Conservation (phyloP, 352 stramenopile species). For the Phytophthora nicotianae region DNA sequence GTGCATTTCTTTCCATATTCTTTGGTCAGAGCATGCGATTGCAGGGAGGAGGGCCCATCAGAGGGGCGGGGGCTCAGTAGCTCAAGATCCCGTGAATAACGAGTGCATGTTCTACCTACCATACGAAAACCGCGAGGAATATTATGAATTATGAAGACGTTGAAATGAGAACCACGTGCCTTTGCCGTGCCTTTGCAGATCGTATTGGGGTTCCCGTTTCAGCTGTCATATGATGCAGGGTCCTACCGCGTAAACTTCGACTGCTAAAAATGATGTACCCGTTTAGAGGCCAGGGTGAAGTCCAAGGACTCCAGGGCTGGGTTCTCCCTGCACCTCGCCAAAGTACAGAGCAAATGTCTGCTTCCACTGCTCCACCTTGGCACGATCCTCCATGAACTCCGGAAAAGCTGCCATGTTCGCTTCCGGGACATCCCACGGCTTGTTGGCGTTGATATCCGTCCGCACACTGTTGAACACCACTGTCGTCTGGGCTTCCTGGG, state of each 20-base stretch:
- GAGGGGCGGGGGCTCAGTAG: no score
- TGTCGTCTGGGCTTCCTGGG: constrained; percentile 38
- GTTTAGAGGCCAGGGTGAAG: constrained; percentile 46
- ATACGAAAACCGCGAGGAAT: no score
- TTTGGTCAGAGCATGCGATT: no score
- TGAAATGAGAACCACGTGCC: no score
- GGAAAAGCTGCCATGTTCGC: constrained; percentile 42
- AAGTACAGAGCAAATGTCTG: constrained; percentile 61
- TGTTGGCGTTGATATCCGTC: constrained; percentile 43
- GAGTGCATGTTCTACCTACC: no score
- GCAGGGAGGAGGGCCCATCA: no score
- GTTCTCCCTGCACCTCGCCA: constrained; percentile 21
- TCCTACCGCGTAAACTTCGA: background rate
- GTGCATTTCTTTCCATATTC: no score
- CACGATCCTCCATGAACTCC: constrained; percentile 58
- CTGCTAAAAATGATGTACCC: background rate
- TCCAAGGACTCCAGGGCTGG: constrained; percentile 43
- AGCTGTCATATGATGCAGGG: no score
- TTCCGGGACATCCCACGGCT: constrained; percentile 41
- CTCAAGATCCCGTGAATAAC: no score
- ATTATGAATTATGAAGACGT: no score
- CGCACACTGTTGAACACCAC: constrained; percentile 36
- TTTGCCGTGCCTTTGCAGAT: no score
- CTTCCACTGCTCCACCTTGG: constrained; percentile 45
- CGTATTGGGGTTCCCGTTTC: no score